A percentile compares a stretch with the other conserved stretches of the same genome.
phyloP scores from a whole-genome alignment of 2,329 filamentous ascomycete species.

The Cytospora paraplurivora region DNA sequence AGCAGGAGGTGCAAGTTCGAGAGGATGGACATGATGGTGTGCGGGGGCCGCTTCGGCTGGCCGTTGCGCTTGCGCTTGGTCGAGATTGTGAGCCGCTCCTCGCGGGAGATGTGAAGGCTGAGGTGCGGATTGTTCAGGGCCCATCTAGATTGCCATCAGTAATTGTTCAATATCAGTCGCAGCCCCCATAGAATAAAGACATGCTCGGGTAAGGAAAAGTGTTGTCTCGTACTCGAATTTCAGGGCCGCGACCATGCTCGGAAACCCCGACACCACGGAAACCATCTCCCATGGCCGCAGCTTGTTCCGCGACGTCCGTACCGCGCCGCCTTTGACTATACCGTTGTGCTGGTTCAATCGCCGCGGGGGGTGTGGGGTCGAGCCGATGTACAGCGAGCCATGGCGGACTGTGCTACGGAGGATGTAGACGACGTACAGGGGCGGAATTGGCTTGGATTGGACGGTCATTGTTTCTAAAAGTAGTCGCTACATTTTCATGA shows the following conservation, averaged over 20 bases:
- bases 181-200: neutral
- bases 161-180: neutral
- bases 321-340: slow-evolving; percentile 76
- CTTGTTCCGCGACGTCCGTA: slow-evolving; percentile 66
- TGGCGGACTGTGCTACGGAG: slow-evolving; percentile 78
- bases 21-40: slow-evolving; percentile 68
- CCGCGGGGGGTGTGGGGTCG: slow-evolving; percentile 83
- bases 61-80: slow-evolving; percentile 55
- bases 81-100: slow-evolving; percentile 59
- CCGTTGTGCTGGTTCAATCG: slow-evolving; percentile 94
- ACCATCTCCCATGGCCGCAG: slow-evolving; percentile 92
- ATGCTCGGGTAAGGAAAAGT: neutral
- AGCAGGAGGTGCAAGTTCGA: slow-evolving; percentile 82
- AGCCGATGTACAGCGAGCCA: slow-evolving; percentile 81
- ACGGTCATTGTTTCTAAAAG: slow-evolving; percentile 42
- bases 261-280: slow-evolving; percentile 83
- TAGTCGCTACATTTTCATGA: slow-evolving; percentile 18
- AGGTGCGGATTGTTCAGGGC: slow-evolving; percentile 84
- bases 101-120: slow-evolving; percentile 73
- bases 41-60: slow-evolving; percentile 57
- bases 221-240: slow-evolving; percentile 80
- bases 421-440: slow-evolving; percentile 92
- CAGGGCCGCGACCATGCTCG: slow-evolving; percentile 80
- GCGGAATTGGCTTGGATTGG: slow-evolving; percentile 66
- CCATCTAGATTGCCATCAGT: slow-evolving; percentile 61